These are phyloP conservation scores for Nymphaea colorata DNA, from an alignment of 164 flowering plant genomes.

Conservation along the genomic window DNA sequence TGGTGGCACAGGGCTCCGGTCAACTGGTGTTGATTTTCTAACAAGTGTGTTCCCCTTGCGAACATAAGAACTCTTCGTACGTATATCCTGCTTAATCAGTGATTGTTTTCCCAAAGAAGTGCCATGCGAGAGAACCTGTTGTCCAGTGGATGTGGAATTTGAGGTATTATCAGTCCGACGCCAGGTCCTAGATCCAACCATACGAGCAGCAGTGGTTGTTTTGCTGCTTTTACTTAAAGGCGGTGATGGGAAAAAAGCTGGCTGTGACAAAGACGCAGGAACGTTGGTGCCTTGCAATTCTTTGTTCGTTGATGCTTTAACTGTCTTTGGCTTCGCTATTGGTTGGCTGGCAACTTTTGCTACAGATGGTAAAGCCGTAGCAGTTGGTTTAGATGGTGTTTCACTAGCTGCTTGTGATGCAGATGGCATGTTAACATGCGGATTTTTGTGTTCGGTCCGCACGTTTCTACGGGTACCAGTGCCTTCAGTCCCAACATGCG, in stretches of 20 bases:
- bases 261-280: conserved; percentile 22
- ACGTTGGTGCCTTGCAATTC: conserved; percentile 18
- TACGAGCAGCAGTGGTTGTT: conserved; percentile 19
- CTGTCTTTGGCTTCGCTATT: conserved; percentile 7
- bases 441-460: neutral
- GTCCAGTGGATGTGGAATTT: conserved; percentile 15
- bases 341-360: conserved; percentile 12
- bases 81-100: conserved; percentile 12
- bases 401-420: neutral
- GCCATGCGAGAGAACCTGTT: conserved; percentile 12
- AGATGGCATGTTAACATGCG: neutral
- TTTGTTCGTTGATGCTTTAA: conserved; percentile 12
- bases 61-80: conserved; percentile 44
- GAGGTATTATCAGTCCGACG: conserved; percentile 31
- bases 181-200: conserved; percentile 59
- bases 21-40: conserved; percentile 32
- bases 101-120: conserved; percentile 19
- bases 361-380: conserved; percentile 9
- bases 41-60: conserved; percentile 94
- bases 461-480: neutral
- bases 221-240: conserved; percentile 15
- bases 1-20: conserved; percentile 16
- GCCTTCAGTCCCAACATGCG: neutral
- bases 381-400: neutral
- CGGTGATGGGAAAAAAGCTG: conserved; percentile 11